These are phyloP conservation scores for Fusarium praegraminearum DNA, from an alignment of 2,329 filamentous ascomycete species.

Conservation along the genomic window DNA sequence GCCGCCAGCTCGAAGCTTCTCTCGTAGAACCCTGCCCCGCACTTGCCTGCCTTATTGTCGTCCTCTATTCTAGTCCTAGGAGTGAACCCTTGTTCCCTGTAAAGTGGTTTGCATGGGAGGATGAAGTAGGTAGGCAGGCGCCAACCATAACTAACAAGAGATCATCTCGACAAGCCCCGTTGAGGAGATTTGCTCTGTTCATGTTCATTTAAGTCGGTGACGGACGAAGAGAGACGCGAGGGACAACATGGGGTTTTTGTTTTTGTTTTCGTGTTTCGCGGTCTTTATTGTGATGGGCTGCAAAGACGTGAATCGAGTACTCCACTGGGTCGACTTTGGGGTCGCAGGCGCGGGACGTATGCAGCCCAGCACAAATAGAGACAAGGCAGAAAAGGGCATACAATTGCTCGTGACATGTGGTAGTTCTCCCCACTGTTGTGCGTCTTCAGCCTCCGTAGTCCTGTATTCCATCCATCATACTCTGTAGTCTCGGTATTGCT, in stretches of 20 bases:
- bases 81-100: constrained; percentile 34
- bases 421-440: constrained; percentile 6
- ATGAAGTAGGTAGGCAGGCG: not conserved
- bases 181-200: constrained; percentile 9
- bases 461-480: not conserved
- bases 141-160: constrained; percentile 3
- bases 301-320: constrained; percentile 31
- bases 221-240: not conserved
- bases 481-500: not conserved
- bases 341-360: constrained; percentile 38
- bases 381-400: constrained; percentile 17
- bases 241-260: not conserved
- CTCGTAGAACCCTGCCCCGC: constrained; percentile 28
- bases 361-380: constrained; percentile 25
- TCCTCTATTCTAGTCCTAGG: constrained; percentile 11
- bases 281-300: constrained; percentile 28
- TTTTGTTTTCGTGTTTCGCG: constrained; percentile 19
- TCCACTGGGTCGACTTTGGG: constrained; percentile 43
- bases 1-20: constrained; percentile 22
- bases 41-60: constrained; percentile 24
- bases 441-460: not conserved
- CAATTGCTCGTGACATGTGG: constrained; percentile 3
- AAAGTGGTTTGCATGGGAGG: constrained; percentile 32
- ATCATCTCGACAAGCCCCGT: constrained; percentile 5
- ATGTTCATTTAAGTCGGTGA: constrained; percentile 1